phyloP scores from a whole-genome alignment of 2,329 filamentous ascomycete species.

The Fonsecaea pedrosoi region DNA sequence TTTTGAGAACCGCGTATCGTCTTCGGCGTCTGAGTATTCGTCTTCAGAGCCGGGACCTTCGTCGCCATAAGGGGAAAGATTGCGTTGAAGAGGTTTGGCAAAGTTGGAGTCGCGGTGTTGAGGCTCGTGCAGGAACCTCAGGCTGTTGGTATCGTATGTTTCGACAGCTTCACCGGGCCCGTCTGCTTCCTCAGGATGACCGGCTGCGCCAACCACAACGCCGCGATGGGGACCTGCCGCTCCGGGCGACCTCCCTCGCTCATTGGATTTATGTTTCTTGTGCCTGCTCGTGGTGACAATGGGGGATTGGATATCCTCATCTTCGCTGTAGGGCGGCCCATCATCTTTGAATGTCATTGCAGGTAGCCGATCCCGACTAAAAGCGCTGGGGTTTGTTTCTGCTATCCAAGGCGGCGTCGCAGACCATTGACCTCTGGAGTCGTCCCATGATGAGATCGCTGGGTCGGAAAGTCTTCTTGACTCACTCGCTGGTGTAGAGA shows the following conservation, averaged over 20 bases:
- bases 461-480: slow-evolving; percentile 80
- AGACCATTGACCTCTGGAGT: slow-evolving; percentile 64
- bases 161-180: slow-evolving; percentile 81
- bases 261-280: slow-evolving; percentile 77
- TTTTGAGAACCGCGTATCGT: slow-evolving; percentile 79
- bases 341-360: slow-evolving; percentile 80
- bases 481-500: slow-evolving; percentile 86
- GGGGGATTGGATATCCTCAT: slow-evolving; percentile 91
- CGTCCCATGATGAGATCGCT: slow-evolving; percentile 76
- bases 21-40: slow-evolving; percentile 60
- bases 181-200: slow-evolving; percentile 72
- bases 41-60: slow-evolving; percentile 48
- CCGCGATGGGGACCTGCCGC: slow-evolving; percentile 66
- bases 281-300: slow-evolving; percentile 82
- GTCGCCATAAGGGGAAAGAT: slow-evolving; percentile 26
- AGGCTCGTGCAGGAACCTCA: slow-evolving; percentile 62
- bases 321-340: slow-evolving; percentile 91
- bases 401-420: slow-evolving; percentile 54
- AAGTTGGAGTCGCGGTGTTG: slow-evolving; percentile 63
- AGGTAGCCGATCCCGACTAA: slow-evolving; percentile 69
- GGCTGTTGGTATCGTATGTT: slow-evolving; percentile 62
- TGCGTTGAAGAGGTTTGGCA: slow-evolving; percentile 52
- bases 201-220: slow-evolving; percentile 70
- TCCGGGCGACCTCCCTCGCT: slow-evolving; percentile 57
- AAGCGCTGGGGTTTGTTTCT: slow-evolving; percentile 50